These are phyloP conservation scores for Sugiyamaella qingdaonensis DNA, from an alignment of 805 yeast genomes.

Conservation along the genomic window DNA sequence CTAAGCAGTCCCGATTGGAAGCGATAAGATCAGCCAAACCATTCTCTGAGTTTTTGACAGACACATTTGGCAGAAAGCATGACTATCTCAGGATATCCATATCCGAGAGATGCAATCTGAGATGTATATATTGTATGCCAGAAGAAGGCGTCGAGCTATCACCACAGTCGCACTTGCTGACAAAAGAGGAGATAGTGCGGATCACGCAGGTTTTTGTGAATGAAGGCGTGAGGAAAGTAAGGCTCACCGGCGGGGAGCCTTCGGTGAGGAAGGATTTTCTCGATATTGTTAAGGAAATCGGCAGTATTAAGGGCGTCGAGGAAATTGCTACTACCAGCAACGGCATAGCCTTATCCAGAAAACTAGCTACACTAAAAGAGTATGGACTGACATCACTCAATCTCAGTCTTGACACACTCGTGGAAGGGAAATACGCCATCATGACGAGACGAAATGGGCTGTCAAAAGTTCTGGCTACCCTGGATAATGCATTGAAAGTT, in stretches of 20 bases:
- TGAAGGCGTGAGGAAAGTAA: conserved; percentile 48
- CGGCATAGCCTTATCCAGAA: conserved; percentile 48
- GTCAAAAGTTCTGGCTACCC: conserved; percentile 40
- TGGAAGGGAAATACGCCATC: conserved; percentile 46
- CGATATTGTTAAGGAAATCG: conserved; percentile 39
- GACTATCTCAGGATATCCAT: conserved; percentile 49
- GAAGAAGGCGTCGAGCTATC: conserved; percentile 51
- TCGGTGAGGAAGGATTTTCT: conserved; percentile 49
- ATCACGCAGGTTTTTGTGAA: conserved; percentile 43
- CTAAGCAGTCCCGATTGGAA: conserved; percentile 5
- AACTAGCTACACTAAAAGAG: conserved; percentile 39
- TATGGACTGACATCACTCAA: conserved; percentile 47
- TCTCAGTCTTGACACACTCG: conserved; percentile 46
- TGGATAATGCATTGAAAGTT: conserved; percentile 42
- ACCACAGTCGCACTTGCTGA: conserved; percentile 39
- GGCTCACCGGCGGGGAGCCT: conserved; percentile 57
- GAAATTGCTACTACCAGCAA: conserved; percentile 51
- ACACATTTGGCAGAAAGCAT: conserved; percentile 43
- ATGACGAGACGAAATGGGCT: conserved; percentile 51
- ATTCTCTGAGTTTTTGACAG: conserved; percentile 43
- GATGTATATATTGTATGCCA: conserved; percentile 51
- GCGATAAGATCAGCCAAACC: conserved; percentile 25
- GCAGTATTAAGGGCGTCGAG: conserved; percentile 38
- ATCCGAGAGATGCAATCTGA: conserved; percentile 48
- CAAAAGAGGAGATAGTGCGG: conserved; percentile 42